phyloP scores from a whole-genome alignment of 2,329 filamentous ascomycete species.

The Mycogone perniciosa region DNA sequence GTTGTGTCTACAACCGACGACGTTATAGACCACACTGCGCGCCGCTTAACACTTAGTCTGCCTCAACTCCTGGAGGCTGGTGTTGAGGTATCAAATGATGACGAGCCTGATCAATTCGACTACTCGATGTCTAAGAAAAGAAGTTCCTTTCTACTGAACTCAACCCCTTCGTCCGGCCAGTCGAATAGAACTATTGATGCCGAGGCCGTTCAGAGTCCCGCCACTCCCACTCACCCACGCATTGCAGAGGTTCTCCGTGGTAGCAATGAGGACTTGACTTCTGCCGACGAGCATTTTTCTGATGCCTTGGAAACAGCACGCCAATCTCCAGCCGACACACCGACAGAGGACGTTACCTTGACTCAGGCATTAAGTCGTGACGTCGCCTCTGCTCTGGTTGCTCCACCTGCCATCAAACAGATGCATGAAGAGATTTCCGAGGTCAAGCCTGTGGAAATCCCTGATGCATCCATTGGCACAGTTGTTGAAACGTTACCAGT shows the following conservation, averaged over 20 bases:
- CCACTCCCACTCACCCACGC: slow-evolving; percentile 21
- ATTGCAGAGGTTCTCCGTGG: slow-evolving; percentile 16
- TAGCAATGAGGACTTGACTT: slow-evolving; percentile 26
- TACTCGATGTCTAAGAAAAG: slow-evolving; percentile 34
- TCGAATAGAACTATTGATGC: slow-evolving; percentile 22
- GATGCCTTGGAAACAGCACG: slow-evolving; percentile 21
- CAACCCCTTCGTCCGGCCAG: slow-evolving; percentile 30
- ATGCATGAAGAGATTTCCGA: slow-evolving; percentile 3
- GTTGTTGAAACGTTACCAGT: slow-evolving; percentile 13
- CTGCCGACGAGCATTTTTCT: slow-evolving; percentile 31
- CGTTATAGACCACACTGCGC: not conserved
- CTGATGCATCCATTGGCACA: slow-evolving; percentile 5
- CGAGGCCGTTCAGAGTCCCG: slow-evolving; percentile 17
- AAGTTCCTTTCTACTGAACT: slow-evolving; percentile 37
- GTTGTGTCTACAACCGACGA: slow-evolving; percentile 14
- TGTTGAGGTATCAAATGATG: slow-evolving; percentile 15
- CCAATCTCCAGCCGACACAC: slow-evolving; percentile 10
- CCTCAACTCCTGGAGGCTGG: not conserved
- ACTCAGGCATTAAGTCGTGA: slow-evolving; percentile 8
- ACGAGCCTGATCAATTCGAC: slow-evolving; percentile 35
- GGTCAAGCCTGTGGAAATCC: slow-evolving; percentile 9
- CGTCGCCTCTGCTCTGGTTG: not conserved
- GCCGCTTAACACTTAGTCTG: not conserved
- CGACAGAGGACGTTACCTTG: slow-evolving; percentile 2
- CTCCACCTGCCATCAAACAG: not conserved